phyloP scores from a whole-genome alignment of 108 stramenopile genomes.

The Fragilaria crotonensis region DNA sequence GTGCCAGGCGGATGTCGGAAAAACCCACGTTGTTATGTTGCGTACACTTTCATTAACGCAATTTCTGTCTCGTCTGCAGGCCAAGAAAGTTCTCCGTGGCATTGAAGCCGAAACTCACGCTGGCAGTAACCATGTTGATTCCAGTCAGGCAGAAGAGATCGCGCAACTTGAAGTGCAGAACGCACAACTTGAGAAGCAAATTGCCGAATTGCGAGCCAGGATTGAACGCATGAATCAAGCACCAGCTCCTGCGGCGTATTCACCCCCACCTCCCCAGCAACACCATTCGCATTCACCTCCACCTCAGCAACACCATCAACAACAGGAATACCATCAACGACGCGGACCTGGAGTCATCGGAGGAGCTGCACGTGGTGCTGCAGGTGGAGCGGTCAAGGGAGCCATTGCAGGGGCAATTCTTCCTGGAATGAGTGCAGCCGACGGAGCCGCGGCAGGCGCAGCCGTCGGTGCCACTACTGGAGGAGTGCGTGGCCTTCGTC shows the following conservation, averaged over 20 bases:
- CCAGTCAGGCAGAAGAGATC: background rate
- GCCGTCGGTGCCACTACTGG: too few species aligned
- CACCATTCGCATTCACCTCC: conserved; percentile 3
- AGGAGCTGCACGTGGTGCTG: conserved; percentile 12
- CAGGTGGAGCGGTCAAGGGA: conserved; percentile 12
- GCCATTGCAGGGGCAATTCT: conserved; percentile 2
- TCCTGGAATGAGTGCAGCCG: too few species aligned
- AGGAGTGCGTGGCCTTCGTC: too few species aligned
- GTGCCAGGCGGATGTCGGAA: too few species aligned
- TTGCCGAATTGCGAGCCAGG: conserved; percentile 5
- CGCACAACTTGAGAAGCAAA: conserved; percentile 5
- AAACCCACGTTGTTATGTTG: too few species aligned
- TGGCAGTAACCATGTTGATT: conserved; percentile 1
- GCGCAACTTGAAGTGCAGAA: background rate
- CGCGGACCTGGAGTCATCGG: background rate
- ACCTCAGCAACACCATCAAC: conserved; percentile 1
- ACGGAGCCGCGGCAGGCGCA: too few species aligned
- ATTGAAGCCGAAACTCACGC: conserved; percentile 3
- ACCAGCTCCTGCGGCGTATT: background rate
- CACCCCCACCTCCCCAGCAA: background rate
- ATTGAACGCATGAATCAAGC: background rate
- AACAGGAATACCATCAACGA: too few species aligned
- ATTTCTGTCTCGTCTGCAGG: too few species aligned
- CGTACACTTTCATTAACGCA: too few species aligned
- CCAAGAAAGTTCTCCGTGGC: conserved; percentile 8